phyloP scores from a whole-genome alignment of 495 filamentous ascomycete genomes.

The Xylaria cubensis region DNA sequence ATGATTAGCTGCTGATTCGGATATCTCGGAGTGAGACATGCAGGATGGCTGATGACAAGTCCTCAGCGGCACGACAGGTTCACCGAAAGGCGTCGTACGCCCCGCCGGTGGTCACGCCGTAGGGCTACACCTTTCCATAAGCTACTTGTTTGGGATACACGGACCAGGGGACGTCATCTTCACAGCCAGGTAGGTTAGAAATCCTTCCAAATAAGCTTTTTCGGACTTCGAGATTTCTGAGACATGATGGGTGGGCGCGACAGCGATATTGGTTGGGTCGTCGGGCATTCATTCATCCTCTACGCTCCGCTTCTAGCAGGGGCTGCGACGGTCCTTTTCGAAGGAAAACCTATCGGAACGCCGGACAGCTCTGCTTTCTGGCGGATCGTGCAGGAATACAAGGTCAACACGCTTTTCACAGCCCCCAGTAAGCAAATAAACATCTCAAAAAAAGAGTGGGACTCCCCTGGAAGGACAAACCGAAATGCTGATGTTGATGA shows the following conservation, averaged over 20 bases:
- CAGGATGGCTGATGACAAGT: constrained; percentile 21
- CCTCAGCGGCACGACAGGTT: constrained; percentile 75
- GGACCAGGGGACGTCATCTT: constrained; percentile 87
- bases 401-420: constrained; percentile 82
- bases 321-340: constrained; percentile 86
- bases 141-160: constrained; percentile 78
- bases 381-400: constrained; percentile 83
- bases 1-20: constrained; percentile 3
- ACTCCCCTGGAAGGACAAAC: not conserved
- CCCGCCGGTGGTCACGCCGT: constrained; percentile 89
- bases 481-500: not conserved
- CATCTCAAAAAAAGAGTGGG: not conserved
- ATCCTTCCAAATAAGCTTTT: constrained; percentile 19
- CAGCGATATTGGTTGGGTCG: constrained; percentile 85
- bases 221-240: not conserved
- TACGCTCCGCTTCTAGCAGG: constrained; percentile 81
- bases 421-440: constrained; percentile 67
- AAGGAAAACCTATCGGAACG: constrained; percentile 91
- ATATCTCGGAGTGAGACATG: constrained; percentile 21
- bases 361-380: constrained; percentile 88
- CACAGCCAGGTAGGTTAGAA: constrained; percentile 60
- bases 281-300: constrained; percentile 84
- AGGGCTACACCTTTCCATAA: constrained; percentile 78
- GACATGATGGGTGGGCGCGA: constrained; percentile 26
- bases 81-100: constrained; percentile 87